Evolutionary conservation across 2,329 filamentous ascomycete genomes (phyloP).

Genomic region (Xylaria sp.): DNA sequence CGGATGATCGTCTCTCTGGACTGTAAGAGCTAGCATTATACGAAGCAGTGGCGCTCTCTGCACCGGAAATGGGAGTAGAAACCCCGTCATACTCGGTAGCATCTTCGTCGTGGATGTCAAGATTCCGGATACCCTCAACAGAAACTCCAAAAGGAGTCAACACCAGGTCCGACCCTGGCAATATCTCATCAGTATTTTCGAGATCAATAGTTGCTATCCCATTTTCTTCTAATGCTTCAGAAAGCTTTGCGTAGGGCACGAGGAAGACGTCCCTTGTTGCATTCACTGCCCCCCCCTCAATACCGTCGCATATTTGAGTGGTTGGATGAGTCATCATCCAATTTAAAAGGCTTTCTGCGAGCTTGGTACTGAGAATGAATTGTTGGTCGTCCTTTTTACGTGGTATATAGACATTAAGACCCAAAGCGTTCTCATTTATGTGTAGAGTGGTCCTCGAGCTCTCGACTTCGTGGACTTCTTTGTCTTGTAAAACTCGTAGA

Average conservation of each 20-base stretch:
- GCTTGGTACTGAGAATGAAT: slow-evolving; percentile 45
- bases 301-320: slow-evolving; percentile 20
- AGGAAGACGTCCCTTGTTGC: slow-evolving; percentile 35
- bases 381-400: slow-evolving; percentile 44
- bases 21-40: too few species aligned
- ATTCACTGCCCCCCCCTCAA: slow-evolving; percentile 22
- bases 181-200: slow-evolving; percentile 30
- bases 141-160: background rate
- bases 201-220: slow-evolving; percentile 35
- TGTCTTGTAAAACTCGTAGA: slow-evolving; percentile 26
- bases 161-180: slow-evolving; percentile 6
- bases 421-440: slow-evolving; percentile 44
- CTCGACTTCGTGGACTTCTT: slow-evolving; percentile 16
- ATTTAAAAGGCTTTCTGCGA: slow-evolving; percentile 47
- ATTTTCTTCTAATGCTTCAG: slow-evolving; percentile 33
- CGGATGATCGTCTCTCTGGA: too few species aligned
- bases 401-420: slow-evolving; percentile 50
- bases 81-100: background rate
- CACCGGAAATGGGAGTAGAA: background rate
- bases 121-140: background rate
- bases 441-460: slow-evolving; percentile 41
- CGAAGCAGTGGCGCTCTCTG: too few species aligned
- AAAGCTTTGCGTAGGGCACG: slow-evolving; percentile 24
- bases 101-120: background rate
- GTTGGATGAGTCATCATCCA: slow-evolving; percentile 52